phyloP scores from a whole-genome alignment of 2,329 filamentous ascomycete genomes.

The Xylaria sp. region DNA sequence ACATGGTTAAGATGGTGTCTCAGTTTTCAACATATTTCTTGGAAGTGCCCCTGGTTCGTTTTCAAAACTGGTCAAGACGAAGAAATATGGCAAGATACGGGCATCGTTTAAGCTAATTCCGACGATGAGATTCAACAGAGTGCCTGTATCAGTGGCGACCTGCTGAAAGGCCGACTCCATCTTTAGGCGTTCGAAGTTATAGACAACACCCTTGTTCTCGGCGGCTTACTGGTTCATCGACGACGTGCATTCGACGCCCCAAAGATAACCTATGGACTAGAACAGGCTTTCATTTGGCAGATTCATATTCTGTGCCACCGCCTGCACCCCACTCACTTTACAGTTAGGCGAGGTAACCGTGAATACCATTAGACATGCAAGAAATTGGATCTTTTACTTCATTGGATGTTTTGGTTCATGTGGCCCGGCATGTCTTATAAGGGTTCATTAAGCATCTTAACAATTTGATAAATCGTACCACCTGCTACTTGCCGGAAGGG shows the following conservation, averaged over 20 bases:
- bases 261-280: not conserved
- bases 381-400: not conserved
- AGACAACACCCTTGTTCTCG: conserved; percentile 3
- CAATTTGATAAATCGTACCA: not conserved
- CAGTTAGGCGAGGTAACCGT: conserved; percentile 8
- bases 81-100: not conserved
- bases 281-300: conserved; percentile 1
- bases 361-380: not conserved
- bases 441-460: not conserved
- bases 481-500: not conserved
- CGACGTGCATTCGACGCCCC: conserved; percentile 7
- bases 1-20: not conserved
- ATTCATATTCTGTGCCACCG: conserved; percentile 3
- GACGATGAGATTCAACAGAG: not conserved
- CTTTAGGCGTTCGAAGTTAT: not conserved
- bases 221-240: conserved; percentile 5
- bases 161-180: not conserved
- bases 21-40: not conserved
- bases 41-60: not conserved
- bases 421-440: not conserved
- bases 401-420: not conserved
- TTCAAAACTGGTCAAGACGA: not conserved
- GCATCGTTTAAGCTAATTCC: not conserved
- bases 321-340: not conserved
- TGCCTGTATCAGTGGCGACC: not conserved